phyloP scores from a whole-genome alignment of 352 stramenopile species.

The Globisporangium takayamanum region DNA sequence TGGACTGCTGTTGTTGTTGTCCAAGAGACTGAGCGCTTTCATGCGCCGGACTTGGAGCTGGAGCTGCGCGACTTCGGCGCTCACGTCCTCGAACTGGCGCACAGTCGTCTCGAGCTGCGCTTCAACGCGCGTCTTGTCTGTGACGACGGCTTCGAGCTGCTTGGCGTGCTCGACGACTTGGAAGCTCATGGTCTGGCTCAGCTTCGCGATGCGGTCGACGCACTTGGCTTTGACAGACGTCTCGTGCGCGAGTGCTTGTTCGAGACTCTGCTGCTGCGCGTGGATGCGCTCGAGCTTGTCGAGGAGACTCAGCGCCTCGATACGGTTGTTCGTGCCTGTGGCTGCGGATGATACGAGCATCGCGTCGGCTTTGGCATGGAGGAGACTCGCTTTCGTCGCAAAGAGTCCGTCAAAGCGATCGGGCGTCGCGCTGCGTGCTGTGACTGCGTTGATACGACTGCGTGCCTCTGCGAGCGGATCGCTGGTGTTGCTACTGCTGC shows the following conservation, averaged over 20 bases:
- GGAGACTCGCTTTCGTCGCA: constrained; percentile 9
- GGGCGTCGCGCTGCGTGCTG: not conserved
- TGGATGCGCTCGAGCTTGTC: constrained; percentile 42
- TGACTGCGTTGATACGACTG: not conserved
- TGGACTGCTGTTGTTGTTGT: not conserved
- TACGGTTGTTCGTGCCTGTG: constrained; percentile 1
- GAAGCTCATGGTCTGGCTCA: constrained; percentile 64
- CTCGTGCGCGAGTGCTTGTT: constrained; percentile 34
- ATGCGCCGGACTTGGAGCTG: constrained; percentile 37
- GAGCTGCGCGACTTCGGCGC: constrained; percentile 33
- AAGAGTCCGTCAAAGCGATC: constrained; percentile 9
- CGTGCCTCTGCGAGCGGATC: no score
- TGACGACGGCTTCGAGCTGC: constrained; percentile 36
- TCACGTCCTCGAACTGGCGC: constrained; percentile 38
- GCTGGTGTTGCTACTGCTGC: no score
- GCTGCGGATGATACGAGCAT: constrained; percentile 26
- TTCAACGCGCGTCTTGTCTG: constrained; percentile 30
- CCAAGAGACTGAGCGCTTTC: constrained; percentile 14
- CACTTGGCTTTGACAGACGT: constrained; percentile 62
- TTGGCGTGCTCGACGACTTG: constrained; percentile 57
- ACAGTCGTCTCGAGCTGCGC: constrained; percentile 28
- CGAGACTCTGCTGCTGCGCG: constrained; percentile 20
- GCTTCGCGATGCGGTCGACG: constrained; percentile 56
- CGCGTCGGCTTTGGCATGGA: constrained; percentile 25
- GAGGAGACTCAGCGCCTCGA: constrained; percentile 26